A percentile compares a stretch with the other conserved stretches of the same genome.
Conservation (phyloP, 257 asterid genomes). For the Capsicum chinense region DNA sequence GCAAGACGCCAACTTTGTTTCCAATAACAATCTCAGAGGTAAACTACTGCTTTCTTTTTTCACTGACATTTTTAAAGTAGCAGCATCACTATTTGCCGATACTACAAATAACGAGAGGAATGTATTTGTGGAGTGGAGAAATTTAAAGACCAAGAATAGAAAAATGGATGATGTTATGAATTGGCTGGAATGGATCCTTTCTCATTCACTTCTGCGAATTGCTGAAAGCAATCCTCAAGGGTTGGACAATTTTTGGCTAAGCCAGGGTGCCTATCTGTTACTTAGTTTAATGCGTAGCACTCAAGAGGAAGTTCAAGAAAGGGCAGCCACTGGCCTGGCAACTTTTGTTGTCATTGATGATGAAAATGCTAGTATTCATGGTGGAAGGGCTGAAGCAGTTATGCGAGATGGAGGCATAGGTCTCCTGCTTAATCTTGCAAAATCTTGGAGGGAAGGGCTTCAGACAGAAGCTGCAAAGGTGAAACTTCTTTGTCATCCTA, state of each 20-base stretch:
- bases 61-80: constrained; percentile 63
- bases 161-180: constrained; percentile 56
- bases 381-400: constrained; percentile 79
- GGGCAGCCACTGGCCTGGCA: constrained; percentile 86
- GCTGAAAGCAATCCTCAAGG: constrained; percentile 77
- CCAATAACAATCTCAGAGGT: constrained; percentile 59
- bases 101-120: constrained; percentile 54
- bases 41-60: constrained; percentile 66
- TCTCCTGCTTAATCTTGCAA: constrained; percentile 76
- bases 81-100: constrained; percentile 57
- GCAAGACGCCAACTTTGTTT: constrained; percentile 55
- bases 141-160: constrained; percentile 46
- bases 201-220: constrained; percentile 75
- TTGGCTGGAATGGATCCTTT: constrained; percentile 83
- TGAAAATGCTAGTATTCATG: constrained; percentile 75
- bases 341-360: constrained; percentile 79
- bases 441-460: constrained; percentile 79
- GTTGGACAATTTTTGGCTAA: constrained; percentile 78
- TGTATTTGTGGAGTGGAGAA: constrained; percentile 57
- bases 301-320: constrained; percentile 86
- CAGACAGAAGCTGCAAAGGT: constrained; percentile 90
- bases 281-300: constrained; percentile 72
- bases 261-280: constrained; percentile 72
- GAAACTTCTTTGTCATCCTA: constrained; percentile 29
- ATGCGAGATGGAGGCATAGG: constrained; percentile 68